A percentile compares a stretch with the other conserved stretches of the same genome.
Evolutionary conservation across 305 asterid genomes (phyloP).

Genomic region (Solanum hybrid): DNA sequence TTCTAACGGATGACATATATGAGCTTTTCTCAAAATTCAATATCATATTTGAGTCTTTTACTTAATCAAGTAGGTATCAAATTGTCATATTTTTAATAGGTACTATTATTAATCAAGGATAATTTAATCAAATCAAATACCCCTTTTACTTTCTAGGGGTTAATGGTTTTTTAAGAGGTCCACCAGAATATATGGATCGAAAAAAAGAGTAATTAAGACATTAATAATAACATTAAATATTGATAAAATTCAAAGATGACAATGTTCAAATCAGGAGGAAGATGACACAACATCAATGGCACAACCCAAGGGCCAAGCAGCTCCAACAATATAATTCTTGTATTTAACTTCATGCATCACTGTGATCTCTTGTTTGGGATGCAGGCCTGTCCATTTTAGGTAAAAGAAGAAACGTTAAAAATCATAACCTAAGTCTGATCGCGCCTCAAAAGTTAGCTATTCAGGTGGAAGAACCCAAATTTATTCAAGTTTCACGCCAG

Average conservation of each 20-base stretch:
- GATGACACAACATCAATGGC: conserved; percentile 73
- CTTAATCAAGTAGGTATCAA: too few relatives aligned
- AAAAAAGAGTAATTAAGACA: neutral
- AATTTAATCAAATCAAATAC: too few relatives aligned
- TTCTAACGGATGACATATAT: too few relatives aligned
- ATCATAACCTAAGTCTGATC: neutral
- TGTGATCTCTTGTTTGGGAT: conserved; percentile 52
- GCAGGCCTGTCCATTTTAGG: conserved; percentile 34
- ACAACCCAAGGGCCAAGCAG: conserved; percentile 79
- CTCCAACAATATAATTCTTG: conserved; percentile 44
- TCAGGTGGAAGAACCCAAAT: neutral
- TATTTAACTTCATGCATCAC: conserved; percentile 47
- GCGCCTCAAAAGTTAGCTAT: neutral
- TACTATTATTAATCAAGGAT: too few relatives aligned
- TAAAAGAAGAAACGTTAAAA: neutral
- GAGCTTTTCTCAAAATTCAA: too few relatives aligned
- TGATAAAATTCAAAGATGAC: neutral
- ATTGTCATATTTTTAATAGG: too few relatives aligned
- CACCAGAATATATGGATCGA: neutral
- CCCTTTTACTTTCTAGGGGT: too few relatives aligned
- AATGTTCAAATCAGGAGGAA: neutral
- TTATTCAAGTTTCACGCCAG: neutral
- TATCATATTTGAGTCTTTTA: too few relatives aligned
- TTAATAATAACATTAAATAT: neutral
- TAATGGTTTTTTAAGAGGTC: too few relatives aligned